phyloP scores from a whole-genome alignment of 192 early-diverging fungal genomes.

The Allomyces macrogynus region DNA sequence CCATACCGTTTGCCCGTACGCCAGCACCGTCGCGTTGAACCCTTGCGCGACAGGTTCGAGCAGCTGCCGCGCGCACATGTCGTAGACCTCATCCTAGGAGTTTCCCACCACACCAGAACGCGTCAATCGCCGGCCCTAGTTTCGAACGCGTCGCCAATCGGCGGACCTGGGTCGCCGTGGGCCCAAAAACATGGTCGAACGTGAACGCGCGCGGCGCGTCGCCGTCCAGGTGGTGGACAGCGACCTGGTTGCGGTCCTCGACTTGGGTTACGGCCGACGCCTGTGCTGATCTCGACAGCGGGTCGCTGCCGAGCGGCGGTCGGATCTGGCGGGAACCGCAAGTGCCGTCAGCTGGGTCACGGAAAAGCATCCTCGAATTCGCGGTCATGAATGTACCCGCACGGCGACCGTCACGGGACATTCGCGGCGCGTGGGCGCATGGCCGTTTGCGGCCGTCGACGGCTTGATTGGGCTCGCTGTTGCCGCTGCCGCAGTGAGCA shows the following conservation, averaged over 20 bases:
- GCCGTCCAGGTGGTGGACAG: not conserved
- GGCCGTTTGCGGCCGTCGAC: too few relatives aligned
- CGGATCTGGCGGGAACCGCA: not conserved
- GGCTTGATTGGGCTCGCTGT: too few relatives aligned
- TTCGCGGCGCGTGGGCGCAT: not conserved
- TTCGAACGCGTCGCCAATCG: not conserved
- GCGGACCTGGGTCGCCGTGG: not conserved
- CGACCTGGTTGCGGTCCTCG: not conserved
- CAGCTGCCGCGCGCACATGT: slow-evolving; percentile 1
- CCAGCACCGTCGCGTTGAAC: slow-evolving; percentile 55
- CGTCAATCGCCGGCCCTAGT: not conserved
- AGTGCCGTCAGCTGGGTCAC: not conserved
- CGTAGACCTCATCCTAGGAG: slow-evolving; percentile 15
- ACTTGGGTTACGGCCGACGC: not conserved
- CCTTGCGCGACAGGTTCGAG: slow-evolving; percentile 24
- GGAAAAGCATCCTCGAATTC: not conserved
- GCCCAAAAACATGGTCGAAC: slow-evolving; percentile 32
- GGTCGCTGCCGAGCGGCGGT: not conserved
- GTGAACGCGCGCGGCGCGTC: slow-evolving; percentile 14
- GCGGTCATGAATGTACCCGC: not conserved
- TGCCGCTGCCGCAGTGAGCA: too few relatives aligned
- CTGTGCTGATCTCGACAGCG: not conserved
- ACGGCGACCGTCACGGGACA: not conserved
- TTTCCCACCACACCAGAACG: not conserved
- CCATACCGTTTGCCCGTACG: slow-evolving; percentile 42